Conservation (phyloP, 257 asterid genomes). For the Cynanchum wilfordii region DNA sequence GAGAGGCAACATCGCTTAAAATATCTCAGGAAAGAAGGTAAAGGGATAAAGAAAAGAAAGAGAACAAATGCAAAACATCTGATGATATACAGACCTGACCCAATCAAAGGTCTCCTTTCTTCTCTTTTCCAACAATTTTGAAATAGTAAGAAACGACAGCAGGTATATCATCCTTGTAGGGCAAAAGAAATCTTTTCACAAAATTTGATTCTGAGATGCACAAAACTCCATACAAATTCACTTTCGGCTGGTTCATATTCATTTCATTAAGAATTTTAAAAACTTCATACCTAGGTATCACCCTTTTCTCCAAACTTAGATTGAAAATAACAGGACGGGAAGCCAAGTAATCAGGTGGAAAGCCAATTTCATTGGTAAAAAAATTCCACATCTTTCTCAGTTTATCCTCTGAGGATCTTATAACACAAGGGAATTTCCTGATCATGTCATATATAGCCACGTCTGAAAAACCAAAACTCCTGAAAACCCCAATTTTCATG, state of each 20-base stretch:
- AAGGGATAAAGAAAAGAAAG: neutral
- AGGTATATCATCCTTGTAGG: slow-evolving; percentile 14
- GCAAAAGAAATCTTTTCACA: neutral
- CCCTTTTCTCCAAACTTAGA: slow-evolving; percentile 18
- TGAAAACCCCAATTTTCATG: slow-evolving; percentile 5
- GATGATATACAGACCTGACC: neutral
- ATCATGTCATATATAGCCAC: neutral
- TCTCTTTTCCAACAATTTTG: neutral
- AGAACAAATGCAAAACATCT: neutral
- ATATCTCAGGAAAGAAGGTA: neutral
- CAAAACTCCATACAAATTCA: neutral
- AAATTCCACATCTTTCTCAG: slow-evolving; percentile 6
- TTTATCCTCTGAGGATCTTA: slow-evolving; percentile 5
- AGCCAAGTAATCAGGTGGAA: slow-evolving; percentile 10
- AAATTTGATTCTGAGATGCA: slow-evolving; percentile 5
- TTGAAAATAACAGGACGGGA: neutral
- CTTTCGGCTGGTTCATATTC: neutral
- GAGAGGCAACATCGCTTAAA: neutral
- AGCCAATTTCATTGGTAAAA: slow-evolving; percentile 14
- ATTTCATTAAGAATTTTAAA: slow-evolving; percentile 10
- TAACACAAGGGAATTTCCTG: neutral
- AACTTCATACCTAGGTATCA: slow-evolving; percentile 14
- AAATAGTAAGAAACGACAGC: slow-evolving; percentile 3
- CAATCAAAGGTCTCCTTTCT: neutral
- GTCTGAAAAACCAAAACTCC: slow-evolving; percentile 19